A percentile compares a stretch with the other conserved stretches of the same genome.
Conservation (phyloP, 2,329 filamentous ascomycete species). For the Fusarium sulawesiense region DNA sequence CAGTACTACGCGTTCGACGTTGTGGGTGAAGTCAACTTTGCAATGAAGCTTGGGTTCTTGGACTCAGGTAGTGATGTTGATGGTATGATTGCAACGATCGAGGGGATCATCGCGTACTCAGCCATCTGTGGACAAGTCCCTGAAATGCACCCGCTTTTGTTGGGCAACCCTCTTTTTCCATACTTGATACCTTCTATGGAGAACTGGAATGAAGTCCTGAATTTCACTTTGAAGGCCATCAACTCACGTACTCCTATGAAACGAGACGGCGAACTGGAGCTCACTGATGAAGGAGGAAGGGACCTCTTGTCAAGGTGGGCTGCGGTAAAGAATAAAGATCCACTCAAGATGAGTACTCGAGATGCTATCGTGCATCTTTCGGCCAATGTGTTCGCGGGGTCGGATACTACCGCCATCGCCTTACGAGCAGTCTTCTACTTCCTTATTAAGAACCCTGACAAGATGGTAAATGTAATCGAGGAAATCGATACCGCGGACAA, state of each 20-base stretch:
- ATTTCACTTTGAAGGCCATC: not conserved
- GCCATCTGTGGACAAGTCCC: not conserved
- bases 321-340: not conserved
- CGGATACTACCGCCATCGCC: not conserved
- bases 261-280: not conserved
- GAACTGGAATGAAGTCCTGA: not conserved
- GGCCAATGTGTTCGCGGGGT: not conserved
- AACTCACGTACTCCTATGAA: not conserved
- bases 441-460: not conserved
- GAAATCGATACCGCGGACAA: not conserved
- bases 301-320: not conserved
- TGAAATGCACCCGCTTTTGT: not conserved
- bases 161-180: not conserved
- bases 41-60: not conserved
- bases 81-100: not conserved
- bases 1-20: slow-evolving; percentile 41
- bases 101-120: not conserved
- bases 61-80: not conserved
- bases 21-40: slow-evolving; percentile 6
- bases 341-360: not conserved
- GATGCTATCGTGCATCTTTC: not conserved
- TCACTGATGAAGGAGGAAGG: not conserved
- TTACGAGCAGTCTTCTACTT: not conserved
- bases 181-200: not conserved
- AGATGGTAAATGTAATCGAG: not conserved